These are phyloP conservation scores for Cenchrus fungigraminus DNA, from an alignment of 176 grass and related monocot species.

Conservation along the genomic window DNA sequence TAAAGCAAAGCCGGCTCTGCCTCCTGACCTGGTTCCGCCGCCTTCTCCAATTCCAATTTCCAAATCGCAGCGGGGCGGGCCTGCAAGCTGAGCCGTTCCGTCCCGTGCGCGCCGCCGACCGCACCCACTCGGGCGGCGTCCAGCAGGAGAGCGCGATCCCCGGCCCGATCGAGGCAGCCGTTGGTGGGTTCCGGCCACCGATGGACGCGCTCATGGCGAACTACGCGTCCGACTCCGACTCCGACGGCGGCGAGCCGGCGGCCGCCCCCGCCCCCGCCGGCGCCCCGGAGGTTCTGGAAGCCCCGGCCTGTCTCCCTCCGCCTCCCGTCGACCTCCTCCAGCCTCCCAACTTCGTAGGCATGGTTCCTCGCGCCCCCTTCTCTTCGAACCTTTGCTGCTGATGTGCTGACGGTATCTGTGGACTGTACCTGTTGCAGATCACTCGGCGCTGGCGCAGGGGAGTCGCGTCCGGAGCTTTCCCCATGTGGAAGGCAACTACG, in stretches of 20 bases:
- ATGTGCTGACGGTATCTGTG: background rate
- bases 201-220: constrained; percentile 74
- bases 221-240: constrained; percentile 70
- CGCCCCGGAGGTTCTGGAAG: background rate
- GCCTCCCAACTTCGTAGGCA: constrained; percentile 67
- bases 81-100: background rate
- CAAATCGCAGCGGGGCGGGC: background rate
- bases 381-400: background rate
- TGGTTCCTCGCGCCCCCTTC: constrained; percentile 24
- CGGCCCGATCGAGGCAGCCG: background rate
- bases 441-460: constrained; percentile 58
- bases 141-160: too few species aligned
- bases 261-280: background rate
- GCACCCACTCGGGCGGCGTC: background rate
- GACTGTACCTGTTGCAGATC: constrained; percentile 56
- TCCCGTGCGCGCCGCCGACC: constrained; percentile 8
- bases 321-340: constrained; percentile 84
- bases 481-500: constrained; percentile 80
- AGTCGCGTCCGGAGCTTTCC: constrained; percentile 87
- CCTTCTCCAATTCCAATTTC: background rate
- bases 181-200: background rate
- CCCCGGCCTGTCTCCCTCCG: constrained; percentile 53
- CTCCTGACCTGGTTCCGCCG: background rate
- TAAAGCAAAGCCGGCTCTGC: too few species aligned
- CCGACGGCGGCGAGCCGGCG: constrained; percentile 32